These are phyloP conservation scores for Tephrocybe sp. DNA, from an alignment of 768 basidiomycete species.

Conservation along the genomic window DNA sequence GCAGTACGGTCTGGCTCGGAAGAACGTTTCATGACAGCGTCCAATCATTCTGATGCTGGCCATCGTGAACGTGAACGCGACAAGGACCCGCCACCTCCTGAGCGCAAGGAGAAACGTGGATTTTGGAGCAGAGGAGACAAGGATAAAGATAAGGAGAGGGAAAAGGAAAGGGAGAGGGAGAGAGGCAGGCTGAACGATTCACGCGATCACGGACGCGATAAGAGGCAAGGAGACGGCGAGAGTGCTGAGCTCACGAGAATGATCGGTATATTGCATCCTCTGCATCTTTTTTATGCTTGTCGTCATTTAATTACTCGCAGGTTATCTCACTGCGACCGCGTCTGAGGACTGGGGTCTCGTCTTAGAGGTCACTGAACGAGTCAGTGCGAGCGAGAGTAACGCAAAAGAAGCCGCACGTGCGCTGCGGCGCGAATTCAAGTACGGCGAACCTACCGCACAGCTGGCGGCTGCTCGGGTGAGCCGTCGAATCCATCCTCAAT, in stretches of 20 bases:
- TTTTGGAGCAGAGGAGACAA: slow-evolving; percentile 50
- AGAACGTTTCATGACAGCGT: slow-evolving; percentile 21
- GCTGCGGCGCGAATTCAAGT: slow-evolving; percentile 85
- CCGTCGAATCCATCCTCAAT: neutral
- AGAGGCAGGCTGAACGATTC: slow-evolving; percentile 4
- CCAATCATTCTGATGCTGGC: slow-evolving; percentile 27
- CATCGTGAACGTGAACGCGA: slow-evolving; percentile 26
- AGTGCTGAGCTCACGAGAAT: slow-evolving; percentile 17
- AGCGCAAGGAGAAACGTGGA: slow-evolving; percentile 51
- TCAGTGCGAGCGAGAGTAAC: slow-evolving; percentile 64
- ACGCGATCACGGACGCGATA: slow-evolving; percentile 13
- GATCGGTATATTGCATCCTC: slow-evolving; percentile 11
- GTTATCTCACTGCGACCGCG: slow-evolving; percentile 71
- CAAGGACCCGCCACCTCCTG: slow-evolving; percentile 20
- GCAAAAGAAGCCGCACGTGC: slow-evolving; percentile 86
- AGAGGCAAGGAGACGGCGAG: slow-evolving; percentile 12
- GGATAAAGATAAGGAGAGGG: slow-evolving; percentile 16
- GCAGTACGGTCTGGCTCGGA: slow-evolving; percentile 31
- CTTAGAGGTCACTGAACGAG: slow-evolving; percentile 82
- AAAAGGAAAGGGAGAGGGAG: slow-evolving; percentile 11
- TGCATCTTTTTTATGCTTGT: slow-evolving; percentile 11
- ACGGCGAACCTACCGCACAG: slow-evolving; percentile 73
- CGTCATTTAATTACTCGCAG: slow-evolving; percentile 38
- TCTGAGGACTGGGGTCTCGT: slow-evolving; percentile 83
- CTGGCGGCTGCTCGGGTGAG: slow-evolving; percentile 73